Percentiles rank a stretch among this genome's conserved stretches.
Conservation (phyloP, 116 monocot genomes). For the Trichopus zeylanicus region DNA sequence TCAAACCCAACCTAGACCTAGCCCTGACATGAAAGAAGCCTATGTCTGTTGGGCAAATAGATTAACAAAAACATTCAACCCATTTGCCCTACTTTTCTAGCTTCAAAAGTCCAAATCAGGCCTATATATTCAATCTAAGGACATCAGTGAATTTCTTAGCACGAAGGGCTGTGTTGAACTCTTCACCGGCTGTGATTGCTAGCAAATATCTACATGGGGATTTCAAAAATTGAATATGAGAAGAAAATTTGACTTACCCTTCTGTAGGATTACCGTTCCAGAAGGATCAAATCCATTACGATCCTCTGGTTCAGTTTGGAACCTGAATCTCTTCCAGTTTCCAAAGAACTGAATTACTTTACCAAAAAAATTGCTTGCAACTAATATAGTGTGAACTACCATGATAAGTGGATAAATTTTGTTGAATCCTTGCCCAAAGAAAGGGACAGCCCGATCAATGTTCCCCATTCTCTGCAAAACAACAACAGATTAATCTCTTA, state of each 20-base stretch:
- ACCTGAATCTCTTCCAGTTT: slow-evolving; percentile 73
- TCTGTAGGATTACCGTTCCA: slow-evolving; percentile 85
- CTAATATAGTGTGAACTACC: slow-evolving; percentile 88
- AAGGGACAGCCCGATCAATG: slow-evolving; percentile 93
- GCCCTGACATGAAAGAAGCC: too few species aligned
- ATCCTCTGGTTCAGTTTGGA: slow-evolving; percentile 67
- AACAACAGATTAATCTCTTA: too few species aligned
- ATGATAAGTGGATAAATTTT: slow-evolving; percentile 98
- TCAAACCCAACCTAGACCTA: too few species aligned
- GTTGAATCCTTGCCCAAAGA: slow-evolving; percentile 89
- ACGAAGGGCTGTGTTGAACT: too few species aligned
- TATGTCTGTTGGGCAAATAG: too few species aligned
- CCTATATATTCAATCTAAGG: too few species aligned
- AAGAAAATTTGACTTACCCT: slow-evolving; percentile 48
- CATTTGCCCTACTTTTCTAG: too few species aligned
- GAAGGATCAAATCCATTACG: slow-evolving; percentile 88
- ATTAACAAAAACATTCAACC: too few species aligned
- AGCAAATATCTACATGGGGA: too few species aligned
- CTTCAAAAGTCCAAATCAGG: too few species aligned
- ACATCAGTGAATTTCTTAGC: too few species aligned
- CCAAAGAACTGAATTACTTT: slow-evolving; percentile 71
- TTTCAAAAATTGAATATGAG: neutral
- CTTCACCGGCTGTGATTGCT: too few species aligned
- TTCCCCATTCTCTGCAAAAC: slow-evolving; percentile 88
- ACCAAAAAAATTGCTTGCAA: slow-evolving; percentile 94